Evolutionary conservation across 441 rosid genomes (phyloP).

Genomic region (Bocquillonia castaneifolia): DNA sequence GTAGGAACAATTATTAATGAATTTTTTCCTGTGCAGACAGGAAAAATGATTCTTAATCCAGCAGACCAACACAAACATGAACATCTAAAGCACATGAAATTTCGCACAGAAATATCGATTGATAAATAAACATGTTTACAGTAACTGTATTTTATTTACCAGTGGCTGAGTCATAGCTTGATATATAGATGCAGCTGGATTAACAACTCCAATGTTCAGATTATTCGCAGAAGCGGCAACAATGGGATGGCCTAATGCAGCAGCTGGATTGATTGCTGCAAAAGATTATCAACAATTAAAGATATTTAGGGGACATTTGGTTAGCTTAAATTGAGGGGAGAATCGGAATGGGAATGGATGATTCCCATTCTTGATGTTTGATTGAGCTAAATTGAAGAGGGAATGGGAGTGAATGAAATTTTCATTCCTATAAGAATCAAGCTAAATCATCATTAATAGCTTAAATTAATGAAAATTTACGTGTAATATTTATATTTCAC

Average conservation of each 20-base stretch:
- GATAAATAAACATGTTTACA: slow-evolving; percentile 2
- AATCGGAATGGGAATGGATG: background rate
- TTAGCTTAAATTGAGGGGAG: no score
- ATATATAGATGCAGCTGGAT: slow-evolving; percentile 58
- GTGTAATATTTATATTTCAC: no score
- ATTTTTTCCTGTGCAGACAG: no score
- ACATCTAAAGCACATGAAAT: background rate
- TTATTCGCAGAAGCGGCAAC: slow-evolving; percentile 40
- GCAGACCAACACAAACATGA: background rate
- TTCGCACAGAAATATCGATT: background rate
- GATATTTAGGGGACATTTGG: no score
- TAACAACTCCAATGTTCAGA: slow-evolving; percentile 48
- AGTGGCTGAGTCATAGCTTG: slow-evolving; percentile 44
- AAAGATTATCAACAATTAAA: slow-evolving; percentile 12
- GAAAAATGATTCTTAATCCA: background rate
- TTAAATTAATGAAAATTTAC: no score
- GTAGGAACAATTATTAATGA: no score
- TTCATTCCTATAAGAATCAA: no score
- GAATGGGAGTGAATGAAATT: no score
- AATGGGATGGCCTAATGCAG: slow-evolving; percentile 48
- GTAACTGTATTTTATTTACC: slow-evolving; percentile 28
- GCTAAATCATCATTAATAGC: no score
- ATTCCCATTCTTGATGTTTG: no score
- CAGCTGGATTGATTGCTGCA: slow-evolving; percentile 66
- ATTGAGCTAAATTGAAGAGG: no score